These are phyloP conservation scores for Aspergillus bridgeri DNA, from an alignment of 495 filamentous ascomycete species.

Conservation along the genomic window DNA sequence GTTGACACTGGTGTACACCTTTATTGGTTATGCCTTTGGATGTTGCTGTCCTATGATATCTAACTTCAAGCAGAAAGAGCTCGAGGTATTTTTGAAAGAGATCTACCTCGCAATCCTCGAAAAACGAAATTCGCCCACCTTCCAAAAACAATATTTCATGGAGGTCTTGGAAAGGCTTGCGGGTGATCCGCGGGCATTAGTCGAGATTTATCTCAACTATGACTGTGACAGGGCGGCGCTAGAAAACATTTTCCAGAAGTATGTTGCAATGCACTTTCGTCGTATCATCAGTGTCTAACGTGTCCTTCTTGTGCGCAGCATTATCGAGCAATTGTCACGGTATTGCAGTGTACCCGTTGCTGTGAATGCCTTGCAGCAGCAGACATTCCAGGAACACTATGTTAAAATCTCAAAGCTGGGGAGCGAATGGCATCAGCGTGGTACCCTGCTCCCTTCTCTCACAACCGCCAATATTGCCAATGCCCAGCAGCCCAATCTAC, in stretches of 20 bases:
- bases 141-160: slow-evolving; percentile 91
- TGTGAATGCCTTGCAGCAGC: slow-evolving; percentile 73
- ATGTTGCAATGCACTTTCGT: slow-evolving; percentile 8
- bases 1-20: slow-evolving; percentile 13
- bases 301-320: slow-evolving; percentile 31
- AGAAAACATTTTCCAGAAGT: slow-evolving; percentile 93
- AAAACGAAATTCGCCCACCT: slow-evolving; percentile 75
- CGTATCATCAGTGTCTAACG: background rate
- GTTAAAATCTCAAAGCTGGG: slow-evolving; percentile 52
- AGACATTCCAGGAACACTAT: slow-evolving; percentile 76
- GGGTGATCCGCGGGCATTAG: slow-evolving; percentile 80
- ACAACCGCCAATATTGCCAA: slow-evolving; percentile 68
- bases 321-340: slow-evolving; percentile 89
- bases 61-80: slow-evolving; percentile 72
- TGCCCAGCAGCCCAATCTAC: slow-evolving; percentile 42
- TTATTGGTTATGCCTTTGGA: no score
- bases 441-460: slow-evolving; percentile 80
- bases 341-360: slow-evolving; percentile 71
- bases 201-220: slow-evolving; percentile 98
- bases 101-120: slow-evolving; percentile 95
- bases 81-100: slow-evolving; percentile 96
- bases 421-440: slow-evolving; percentile 79
- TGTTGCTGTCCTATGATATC: background rate
- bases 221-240: slow-evolving; percentile 90
- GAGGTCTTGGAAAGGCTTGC: slow-evolving; percentile 78